Conservation (phyloP, 768 basidiomycete genomes). For the Trametes cingulata region DNA sequence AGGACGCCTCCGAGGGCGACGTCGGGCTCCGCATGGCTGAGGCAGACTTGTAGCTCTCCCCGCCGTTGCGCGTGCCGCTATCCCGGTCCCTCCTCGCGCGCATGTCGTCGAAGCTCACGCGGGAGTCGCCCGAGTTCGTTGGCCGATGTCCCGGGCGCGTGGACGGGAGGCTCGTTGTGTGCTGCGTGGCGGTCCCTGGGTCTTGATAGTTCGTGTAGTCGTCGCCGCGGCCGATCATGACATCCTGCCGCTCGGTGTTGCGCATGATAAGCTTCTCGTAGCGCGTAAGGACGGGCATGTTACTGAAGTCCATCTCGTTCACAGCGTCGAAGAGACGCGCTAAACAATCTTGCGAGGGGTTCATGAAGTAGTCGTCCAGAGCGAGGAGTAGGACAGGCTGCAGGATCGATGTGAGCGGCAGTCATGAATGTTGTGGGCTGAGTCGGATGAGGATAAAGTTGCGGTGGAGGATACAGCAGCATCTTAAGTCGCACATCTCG, state of each 20-base stretch:
- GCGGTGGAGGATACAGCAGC: no score
- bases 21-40: slow-evolving; percentile 39
- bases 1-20: slow-evolving; percentile 72
- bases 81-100: slow-evolving; percentile 26
- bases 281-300: slow-evolving; percentile 74
- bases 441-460: no score
- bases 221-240: slow-evolving; percentile 84
- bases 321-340: slow-evolving; percentile 89
- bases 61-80: slow-evolving; percentile 14
- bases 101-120: slow-evolving; percentile 69
- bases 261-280: slow-evolving; percentile 89
- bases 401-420: no score
- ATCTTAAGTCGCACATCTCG: no score
- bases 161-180: neutral
- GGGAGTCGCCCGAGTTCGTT: slow-evolving; percentile 46
- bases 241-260: slow-evolving; percentile 85
- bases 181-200: slow-evolving; percentile 20
- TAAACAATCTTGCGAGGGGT: slow-evolving; percentile 89
- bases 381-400: slow-evolving; percentile 93
- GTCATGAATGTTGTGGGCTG: no score
- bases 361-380: slow-evolving; percentile 89
- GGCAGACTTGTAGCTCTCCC: slow-evolving; percentile 39
- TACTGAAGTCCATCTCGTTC: slow-evolving; percentile 87
- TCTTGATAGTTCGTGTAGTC: slow-evolving; percentile 29
- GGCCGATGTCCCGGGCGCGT: slow-evolving; percentile 11